Conservation (phyloP, 495 filamentous ascomycete species). For the Podospora comata region DNA sequence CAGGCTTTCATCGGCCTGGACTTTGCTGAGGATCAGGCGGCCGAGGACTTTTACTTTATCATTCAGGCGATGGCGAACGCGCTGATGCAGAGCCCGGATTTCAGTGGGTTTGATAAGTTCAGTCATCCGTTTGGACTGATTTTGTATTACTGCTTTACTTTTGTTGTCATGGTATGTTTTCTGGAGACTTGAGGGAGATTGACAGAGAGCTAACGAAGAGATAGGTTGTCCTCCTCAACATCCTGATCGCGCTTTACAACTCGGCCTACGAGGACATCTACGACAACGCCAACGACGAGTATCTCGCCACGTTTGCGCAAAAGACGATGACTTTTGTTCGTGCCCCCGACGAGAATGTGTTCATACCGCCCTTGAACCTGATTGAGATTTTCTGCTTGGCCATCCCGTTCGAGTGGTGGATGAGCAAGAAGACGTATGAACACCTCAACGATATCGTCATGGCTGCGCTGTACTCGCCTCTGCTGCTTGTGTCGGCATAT, state of each 20-base stretch:
- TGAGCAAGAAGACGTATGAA: conserved; percentile 63
- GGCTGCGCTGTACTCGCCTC: conserved; percentile 78
- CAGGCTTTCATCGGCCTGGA: conserved; percentile 96
- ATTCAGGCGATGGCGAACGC: conserved; percentile 86
- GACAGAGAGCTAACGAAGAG: background rate
- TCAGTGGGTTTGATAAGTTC: conserved; percentile 77
- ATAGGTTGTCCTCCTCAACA: conserved; percentile 72
- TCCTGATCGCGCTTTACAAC: conserved; percentile 95
- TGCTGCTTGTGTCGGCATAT: conserved; percentile 74
- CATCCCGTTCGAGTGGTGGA: conserved; percentile 94
- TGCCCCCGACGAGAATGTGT: conserved; percentile 96
- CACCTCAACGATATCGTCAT: conserved; percentile 83
- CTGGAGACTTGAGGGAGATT: background rate
- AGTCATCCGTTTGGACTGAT: conserved; percentile 78
- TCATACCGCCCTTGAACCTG: conserved; percentile 92
- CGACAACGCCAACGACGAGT: conserved; percentile 90
- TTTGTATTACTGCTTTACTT: conserved; percentile 93
- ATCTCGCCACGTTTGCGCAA: conserved; percentile 81
- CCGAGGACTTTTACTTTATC: conserved; percentile 64
- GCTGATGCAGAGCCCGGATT: conserved; percentile 86
- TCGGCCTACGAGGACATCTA: conserved; percentile 95
- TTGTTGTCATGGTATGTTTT: conserved; percentile 78
- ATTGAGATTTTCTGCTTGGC: conserved; percentile 79
- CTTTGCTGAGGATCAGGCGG: conserved; percentile 64
- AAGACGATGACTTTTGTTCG: conserved; percentile 96